Conservation (phyloP, 2,329 filamentous ascomycete species). For the Furcasterigmium furcatum region DNA sequence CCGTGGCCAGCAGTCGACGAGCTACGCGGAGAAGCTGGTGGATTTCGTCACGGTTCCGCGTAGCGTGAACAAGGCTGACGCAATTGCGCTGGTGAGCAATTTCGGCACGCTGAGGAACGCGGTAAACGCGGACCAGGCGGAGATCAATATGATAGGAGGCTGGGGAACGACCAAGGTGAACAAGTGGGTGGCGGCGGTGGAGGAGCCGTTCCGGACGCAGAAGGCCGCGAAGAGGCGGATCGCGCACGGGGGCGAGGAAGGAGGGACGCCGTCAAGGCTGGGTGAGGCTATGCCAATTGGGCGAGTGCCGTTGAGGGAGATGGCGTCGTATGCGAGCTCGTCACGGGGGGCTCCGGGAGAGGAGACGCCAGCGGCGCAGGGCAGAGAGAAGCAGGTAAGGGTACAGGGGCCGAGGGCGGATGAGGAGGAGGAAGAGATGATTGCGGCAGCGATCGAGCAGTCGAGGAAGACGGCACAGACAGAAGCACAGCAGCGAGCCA, state of each 20-base stretch:
- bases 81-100: slow-evolving; percentile 82
- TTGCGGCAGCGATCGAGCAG: slow-evolving; percentile 44
- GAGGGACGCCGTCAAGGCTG: slow-evolving; percentile 20
- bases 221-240: slow-evolving; percentile 56
- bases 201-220: slow-evolving; percentile 79
- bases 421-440: slow-evolving; percentile 46
- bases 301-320: slow-evolving; percentile 36
- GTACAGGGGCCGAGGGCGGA: slow-evolving; percentile 20
- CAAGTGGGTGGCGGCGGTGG: slow-evolving; percentile 76
- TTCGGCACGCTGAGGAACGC: slow-evolving; percentile 88
- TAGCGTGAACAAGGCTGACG: slow-evolving; percentile 92
- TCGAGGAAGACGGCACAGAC: slow-evolving; percentile 34
- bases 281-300: slow-evolving; percentile 37
- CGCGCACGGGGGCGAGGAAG: slow-evolving; percentile 16
- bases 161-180: slow-evolving; percentile 97
- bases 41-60: slow-evolving; percentile 91
- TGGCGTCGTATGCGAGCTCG: slow-evolving; percentile 18
- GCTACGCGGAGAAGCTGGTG: slow-evolving; percentile 81
- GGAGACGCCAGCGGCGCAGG: background rate
- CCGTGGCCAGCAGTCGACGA: slow-evolving; percentile 76
- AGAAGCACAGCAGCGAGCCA: slow-evolving; percentile 13
- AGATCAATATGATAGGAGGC: slow-evolving; percentile 78
- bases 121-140: slow-evolving; percentile 83
- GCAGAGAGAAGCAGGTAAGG: background rate
- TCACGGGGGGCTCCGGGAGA: background rate